phyloP scores from a whole-genome alignment of 441 rosid genomes.

The Mallotus repandus region DNA sequence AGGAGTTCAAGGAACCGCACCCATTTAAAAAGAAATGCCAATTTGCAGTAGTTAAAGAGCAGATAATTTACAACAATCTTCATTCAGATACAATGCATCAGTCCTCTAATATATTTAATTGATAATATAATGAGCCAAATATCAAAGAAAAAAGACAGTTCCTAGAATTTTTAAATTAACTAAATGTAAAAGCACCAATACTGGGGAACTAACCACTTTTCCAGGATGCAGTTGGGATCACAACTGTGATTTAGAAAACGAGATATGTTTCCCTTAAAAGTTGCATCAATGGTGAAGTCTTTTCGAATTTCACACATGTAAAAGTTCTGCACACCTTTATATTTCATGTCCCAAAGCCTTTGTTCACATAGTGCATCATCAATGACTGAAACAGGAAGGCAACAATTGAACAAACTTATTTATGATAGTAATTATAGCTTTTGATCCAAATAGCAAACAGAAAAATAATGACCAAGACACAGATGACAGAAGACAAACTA shows the following conservation, averaged over 20 bases:
- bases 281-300: slow-evolving; percentile 96
- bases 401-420: slow-evolving; percentile 6
- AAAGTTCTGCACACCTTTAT: slow-evolving; percentile 71
- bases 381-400: slow-evolving; percentile 60
- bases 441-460: not conserved
- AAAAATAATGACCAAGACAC: not conserved
- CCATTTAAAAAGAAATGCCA: not conserved
- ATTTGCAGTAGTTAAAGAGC: not conserved
- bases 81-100: not conserved
- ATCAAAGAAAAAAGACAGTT: slow-evolving; percentile 2
- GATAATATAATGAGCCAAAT: not conserved
- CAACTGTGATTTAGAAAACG: slow-evolving; percentile 96
- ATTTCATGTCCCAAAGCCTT: slow-evolving; percentile 99
- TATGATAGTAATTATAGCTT: not conserved
- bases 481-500: not conserved
- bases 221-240: slow-evolving; percentile 80
- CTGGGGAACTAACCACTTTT: slow-evolving; percentile 67
- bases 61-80: not conserved
- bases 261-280: slow-evolving; percentile 88
- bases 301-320: slow-evolving; percentile 98
- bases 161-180: not conserved
- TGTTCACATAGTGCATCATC: slow-evolving; percentile 79
- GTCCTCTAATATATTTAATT: not conserved
- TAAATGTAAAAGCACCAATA: slow-evolving; percentile 14
- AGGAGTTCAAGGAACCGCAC: not conserved